These are phyloP conservation scores for Penicillium sp. DNA, from an alignment of 2,329 filamentous ascomycete genomes.

Conservation along the genomic window DNA sequence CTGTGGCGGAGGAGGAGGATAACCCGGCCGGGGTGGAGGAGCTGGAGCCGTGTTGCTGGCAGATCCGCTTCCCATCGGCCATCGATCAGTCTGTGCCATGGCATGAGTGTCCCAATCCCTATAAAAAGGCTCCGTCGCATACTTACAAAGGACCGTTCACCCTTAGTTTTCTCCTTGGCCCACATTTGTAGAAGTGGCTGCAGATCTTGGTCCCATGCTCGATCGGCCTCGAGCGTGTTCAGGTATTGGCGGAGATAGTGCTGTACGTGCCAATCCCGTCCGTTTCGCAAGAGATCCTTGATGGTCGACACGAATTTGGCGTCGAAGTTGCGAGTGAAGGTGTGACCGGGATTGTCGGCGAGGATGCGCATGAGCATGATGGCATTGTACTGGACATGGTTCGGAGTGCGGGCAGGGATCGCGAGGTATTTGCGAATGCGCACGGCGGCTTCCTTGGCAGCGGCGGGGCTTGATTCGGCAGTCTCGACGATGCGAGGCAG, in stretches of 20 bases:
- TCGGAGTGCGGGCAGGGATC: constrained; percentile 62
- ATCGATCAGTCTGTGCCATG: not conserved
- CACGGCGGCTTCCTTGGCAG: constrained; percentile 75
- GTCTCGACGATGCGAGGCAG: constrained; percentile 91
- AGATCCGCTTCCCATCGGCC: not conserved
- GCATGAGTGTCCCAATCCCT: not conserved
- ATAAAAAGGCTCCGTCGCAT: not conserved
- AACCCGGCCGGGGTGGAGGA: not conserved
- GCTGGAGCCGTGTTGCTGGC: not conserved
- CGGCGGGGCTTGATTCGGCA: constrained; percentile 84
- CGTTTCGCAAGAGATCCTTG: constrained; percentile 70
- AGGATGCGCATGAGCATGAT: constrained; percentile 94
- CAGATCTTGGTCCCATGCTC: constrained; percentile 71
- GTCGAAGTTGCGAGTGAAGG: constrained; percentile 89
- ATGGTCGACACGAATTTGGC: constrained; percentile 74
- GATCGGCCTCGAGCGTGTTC: constrained; percentile 70
- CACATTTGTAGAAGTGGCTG: constrained; percentile 76
- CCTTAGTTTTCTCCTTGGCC: constrained; percentile 76
- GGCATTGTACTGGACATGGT: constrained; percentile 87
- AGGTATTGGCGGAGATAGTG: constrained; percentile 86
- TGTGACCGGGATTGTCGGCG: constrained; percentile 82
- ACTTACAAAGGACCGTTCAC: constrained; percentile 46
- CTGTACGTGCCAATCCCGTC: constrained; percentile 71
- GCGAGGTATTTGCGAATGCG: constrained; percentile 79
- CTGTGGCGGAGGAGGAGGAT: constrained; percentile 39